Evolutionary conservation across 2,329 filamentous ascomycete species (phyloP), one percentile per base, ranked within the genome.

Genomic region (Calonectria ilicicola): DNA sequence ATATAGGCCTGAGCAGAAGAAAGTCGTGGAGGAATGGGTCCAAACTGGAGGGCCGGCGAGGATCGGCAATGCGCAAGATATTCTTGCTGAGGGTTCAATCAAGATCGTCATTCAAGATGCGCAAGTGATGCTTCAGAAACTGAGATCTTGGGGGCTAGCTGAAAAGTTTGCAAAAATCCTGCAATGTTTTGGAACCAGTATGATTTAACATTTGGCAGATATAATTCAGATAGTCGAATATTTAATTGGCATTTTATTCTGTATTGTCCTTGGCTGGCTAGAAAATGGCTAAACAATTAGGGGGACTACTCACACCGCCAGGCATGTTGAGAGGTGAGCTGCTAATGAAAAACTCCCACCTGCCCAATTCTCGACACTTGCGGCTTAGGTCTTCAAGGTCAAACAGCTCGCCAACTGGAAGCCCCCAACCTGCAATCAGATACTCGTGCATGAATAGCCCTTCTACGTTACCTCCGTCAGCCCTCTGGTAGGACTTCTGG

Each of bases 281-380:
- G 38, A 87, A 84, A 29, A 87, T 85, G 23, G 85, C 85, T 38
- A 86, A 78, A 6, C 83, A 84, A 73, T 87, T 87, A 10, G 86
- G 84, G 6, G 86, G 86, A 72, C 85, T 86, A 23, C 83, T 85
- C 2, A 87, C 83, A 8, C 85, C 85, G 1, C 86, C 86, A 32
- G 85, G 84, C 70, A 87, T 85, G 65, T 88, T 87, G 56, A 88
- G 76, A 19, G 86, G 86, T 58, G 84, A 82, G 65, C 84, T 87
- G 3, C 83, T 83, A 32, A 89, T 77, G 71, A 89, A 89, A 74
- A 89, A 89, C 2, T 80, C 82, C 83, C 85, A 88, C 42, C 85
- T 46, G 26, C 82, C 85, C 19, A 85, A 83, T 72, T 87, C 85
- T 70, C 89, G 89, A 82, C 91, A 91, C 3, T 83, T 88, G 84